A percentile compares a stretch with the other conserved stretches of the same genome.
Conservation (phyloP, 2,329 filamentous ascomycete genomes). For the Diaporthe nobilis region DNA sequence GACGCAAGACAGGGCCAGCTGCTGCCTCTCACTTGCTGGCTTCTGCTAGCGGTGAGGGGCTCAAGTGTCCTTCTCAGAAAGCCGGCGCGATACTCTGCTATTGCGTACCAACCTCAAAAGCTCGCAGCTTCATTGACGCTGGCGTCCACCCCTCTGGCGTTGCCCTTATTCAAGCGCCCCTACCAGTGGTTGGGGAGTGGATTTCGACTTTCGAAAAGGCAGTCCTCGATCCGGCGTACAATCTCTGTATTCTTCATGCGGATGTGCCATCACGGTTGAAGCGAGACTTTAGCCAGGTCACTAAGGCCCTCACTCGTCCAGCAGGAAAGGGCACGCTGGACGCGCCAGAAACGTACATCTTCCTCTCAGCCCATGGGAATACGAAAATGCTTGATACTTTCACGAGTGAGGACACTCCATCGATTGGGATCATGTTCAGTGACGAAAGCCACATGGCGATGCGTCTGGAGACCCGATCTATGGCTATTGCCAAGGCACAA, state of each 20-base stretch:
- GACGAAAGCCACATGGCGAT: not conserved
- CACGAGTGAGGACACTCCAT: rapidly evolving
- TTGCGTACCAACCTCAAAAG: not conserved
- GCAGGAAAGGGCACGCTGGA: rapidly evolving
- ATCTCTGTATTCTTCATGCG: not conserved
- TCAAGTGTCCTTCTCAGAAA: not conserved
- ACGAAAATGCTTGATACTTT: not conserved
- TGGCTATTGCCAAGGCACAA: not conserved
- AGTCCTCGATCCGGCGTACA: not conserved
- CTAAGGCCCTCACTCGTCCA: not conserved
- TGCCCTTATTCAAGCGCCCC: not conserved
- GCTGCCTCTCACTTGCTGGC: not conserved
- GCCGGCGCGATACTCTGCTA: not conserved
- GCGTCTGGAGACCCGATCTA: rapidly evolving
- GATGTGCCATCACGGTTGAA: not conserved
- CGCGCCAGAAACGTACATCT: not conserved
- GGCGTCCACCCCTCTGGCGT: not conserved
- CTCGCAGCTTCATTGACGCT: not conserved
- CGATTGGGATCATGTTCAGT: not conserved
- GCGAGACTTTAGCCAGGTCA: not conserved
- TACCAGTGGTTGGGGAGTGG: not conserved
- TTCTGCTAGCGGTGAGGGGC: not conserved
- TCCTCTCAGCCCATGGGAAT: not conserved
- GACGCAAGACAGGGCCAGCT: rapidly evolving
- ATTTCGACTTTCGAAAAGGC: not conserved